Base-by-base conservation (phyloP, 2,329 filamentous ascomycete genomes). In the Bipolaris gigantea region DNA sequence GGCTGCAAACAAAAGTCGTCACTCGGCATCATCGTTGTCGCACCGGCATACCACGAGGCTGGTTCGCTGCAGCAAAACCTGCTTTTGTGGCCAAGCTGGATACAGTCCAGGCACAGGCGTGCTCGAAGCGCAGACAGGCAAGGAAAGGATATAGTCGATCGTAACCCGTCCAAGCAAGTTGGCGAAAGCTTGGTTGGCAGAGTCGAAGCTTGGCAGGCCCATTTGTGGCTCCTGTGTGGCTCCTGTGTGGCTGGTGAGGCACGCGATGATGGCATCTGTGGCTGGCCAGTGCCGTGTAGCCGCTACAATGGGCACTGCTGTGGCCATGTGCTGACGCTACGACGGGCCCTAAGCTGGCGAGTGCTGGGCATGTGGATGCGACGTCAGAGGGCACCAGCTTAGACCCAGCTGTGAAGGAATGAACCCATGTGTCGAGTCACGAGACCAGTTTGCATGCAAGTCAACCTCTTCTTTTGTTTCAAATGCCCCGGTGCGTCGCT, bases 141-240 rank as follows among this genome's bases (percentile, higher is more conserved):
- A 50, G 47, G 7, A 5, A 23, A 30, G 23, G 46, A 42, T 19
- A 47, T 19, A 47, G 55, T 25, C 19, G 46, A 60, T 62, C 55
- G 13, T 48, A 18, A 9, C 59, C 45, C 10, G 15, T 40, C 55
- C 43, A 18, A 55, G 59, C 48, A 61, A 57, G 55, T 60, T 57
- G 57, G 57, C 56, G 62, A 66, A 63, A 64, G 63, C 62, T 66
- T 67, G 59, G 58, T 59, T 33, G 13, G 15, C 39, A 41, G 44
- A 39, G 36, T 16, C 23, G 33, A 58, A 60, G 64, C 64, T 66
- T 66, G 51, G 50, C 55, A 11, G 39, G 21, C 27, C 38, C 52
- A 3, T 58, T 39, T 58, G 64, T 65, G 51, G 64, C 64, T 67
- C 16, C 16, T 49, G 50, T 58, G 64, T 65, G 51, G 64, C 64